These are phyloP conservation scores for Oenanthe javanica DNA, from an alignment of 140 eudicot genomes.

Conservation along the genomic window DNA sequence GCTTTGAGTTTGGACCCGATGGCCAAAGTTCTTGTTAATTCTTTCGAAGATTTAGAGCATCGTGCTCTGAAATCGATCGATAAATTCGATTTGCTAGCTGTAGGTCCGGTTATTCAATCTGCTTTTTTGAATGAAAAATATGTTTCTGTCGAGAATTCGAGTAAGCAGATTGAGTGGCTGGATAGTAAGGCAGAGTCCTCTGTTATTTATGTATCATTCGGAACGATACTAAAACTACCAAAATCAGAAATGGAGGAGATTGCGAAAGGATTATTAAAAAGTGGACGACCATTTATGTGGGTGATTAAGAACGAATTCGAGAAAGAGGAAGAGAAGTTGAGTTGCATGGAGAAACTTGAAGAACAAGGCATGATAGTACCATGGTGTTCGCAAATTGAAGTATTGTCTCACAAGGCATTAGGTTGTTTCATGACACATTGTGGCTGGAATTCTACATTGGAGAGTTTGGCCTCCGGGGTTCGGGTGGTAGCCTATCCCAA, in stretches of 20 bases:
- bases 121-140: slow-evolving; percentile 3
- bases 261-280: slow-evolving; percentile 27
- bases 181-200: slow-evolving; percentile 24
- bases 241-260: slow-evolving; percentile 43
- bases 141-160: slow-evolving; percentile 15
- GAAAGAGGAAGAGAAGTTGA: slow-evolving; percentile 1
- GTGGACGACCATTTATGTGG: slow-evolving; percentile 39
- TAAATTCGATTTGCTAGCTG: neutral
- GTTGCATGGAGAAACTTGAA: slow-evolving; percentile 11
- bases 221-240: slow-evolving; percentile 25
- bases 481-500: slow-evolving; percentile 44
- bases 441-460: neutral
- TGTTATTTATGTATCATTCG: slow-evolving; percentile 56
- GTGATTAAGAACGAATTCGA: slow-evolving; percentile 20
- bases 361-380: neutral
- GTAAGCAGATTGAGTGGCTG: slow-evolving; percentile 39
- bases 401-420: slow-evolving; percentile 2
- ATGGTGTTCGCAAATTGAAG: neutral
- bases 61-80: neutral
- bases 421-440: neutral
- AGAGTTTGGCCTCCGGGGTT: slow-evolving; percentile 42
- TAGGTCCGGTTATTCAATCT: slow-evolving; percentile 20
- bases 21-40: slow-evolving; percentile 9
- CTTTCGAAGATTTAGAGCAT: neutral
- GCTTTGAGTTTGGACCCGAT: neutral